Evolutionary conservation across 768 basidiomycete genomes (phyloP).

Genomic region (Phanerodontia chrysosporium): DNA sequence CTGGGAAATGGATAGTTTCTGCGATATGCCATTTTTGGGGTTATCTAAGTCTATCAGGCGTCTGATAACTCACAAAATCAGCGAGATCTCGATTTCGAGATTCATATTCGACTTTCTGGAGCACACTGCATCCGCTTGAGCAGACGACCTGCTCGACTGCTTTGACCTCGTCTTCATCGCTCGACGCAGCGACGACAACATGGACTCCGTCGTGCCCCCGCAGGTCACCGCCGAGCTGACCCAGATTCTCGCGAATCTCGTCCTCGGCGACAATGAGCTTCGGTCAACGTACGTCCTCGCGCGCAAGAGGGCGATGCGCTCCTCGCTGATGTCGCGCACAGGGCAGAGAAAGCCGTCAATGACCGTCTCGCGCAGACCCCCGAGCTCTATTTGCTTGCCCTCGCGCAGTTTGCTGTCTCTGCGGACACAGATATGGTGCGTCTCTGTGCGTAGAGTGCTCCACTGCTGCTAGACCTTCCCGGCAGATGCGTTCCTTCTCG

Average conservation of each 20-base stretch:
- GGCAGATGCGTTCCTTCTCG: slow-evolving; percentile 81
- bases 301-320: not conserved
- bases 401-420: slow-evolving; percentile 73
- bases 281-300: slow-evolving; percentile 50
- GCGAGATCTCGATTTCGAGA: not conserved
- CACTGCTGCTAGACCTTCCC: not conserved
- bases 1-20: not conserved
- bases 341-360: slow-evolving; percentile 80
- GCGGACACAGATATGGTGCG: slow-evolving; percentile 79
- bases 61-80: not conserved
- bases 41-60: not conserved
- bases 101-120: not conserved
- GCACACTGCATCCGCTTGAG: not conserved
- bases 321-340: slow-evolving; percentile 17
- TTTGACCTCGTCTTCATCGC: not conserved
- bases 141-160: not conserved
- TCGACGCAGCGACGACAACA: slow-evolving; percentile 1
- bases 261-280: slow-evolving; percentile 80
- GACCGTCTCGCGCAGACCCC: slow-evolving; percentile 74
- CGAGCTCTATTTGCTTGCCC: slow-evolving; percentile 72
- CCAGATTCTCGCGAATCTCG: slow-evolving; percentile 81
- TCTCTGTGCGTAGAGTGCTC: slow-evolving; percentile 11
- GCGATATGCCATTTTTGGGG: not conserved
- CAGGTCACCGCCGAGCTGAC: slow-evolving; percentile 75
- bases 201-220: slow-evolving; percentile 40